Evolutionary conservation across 2,329 filamentous ascomycete species (phyloP).

Genomic region (Aurifilum marmelostoma): DNA sequence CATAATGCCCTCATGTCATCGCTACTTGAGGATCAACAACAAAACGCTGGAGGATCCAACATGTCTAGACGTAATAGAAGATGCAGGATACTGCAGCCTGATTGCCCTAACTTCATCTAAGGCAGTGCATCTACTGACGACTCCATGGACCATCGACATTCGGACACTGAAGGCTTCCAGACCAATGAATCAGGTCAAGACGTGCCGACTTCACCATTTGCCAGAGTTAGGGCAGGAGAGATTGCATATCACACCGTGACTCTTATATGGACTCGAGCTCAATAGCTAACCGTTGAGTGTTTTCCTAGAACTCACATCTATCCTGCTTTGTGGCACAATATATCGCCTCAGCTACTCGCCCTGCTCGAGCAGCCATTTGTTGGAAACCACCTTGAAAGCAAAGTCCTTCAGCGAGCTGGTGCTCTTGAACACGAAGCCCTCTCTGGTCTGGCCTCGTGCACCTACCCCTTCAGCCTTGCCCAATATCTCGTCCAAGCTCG

Average conservation of each 20-base stretch:
- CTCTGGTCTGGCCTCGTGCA: slow-evolving; percentile 32
- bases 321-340: too few species aligned
- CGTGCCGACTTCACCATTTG: too few species aligned
- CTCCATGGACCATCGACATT: neutral
- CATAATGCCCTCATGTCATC: too few species aligned
- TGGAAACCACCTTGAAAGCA: slow-evolving; percentile 39
- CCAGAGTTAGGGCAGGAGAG: too few species aligned
- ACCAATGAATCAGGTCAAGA: neutral
- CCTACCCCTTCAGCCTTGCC: slow-evolving; percentile 36
- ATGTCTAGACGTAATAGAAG: too few species aligned
- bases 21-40: too few species aligned
- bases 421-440: slow-evolving; percentile 38
- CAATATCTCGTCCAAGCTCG: slow-evolving; percentile 33
- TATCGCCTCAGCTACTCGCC: slow-evolving; percentile 36
- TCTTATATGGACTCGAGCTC: too few species aligned
- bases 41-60: too few species aligned
- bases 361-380: slow-evolving; percentile 36
- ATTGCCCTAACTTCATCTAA: neutral
- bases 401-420: slow-evolving; percentile 25
- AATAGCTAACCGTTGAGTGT: too few species aligned
- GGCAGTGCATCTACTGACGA: neutral
- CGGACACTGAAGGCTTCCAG: neutral
- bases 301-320: too few species aligned
- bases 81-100: too few species aligned
- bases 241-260: too few species aligned